Evolutionary conservation across 306 rosid species (phyloP).

Genomic region (Corylus avellana): DNA sequence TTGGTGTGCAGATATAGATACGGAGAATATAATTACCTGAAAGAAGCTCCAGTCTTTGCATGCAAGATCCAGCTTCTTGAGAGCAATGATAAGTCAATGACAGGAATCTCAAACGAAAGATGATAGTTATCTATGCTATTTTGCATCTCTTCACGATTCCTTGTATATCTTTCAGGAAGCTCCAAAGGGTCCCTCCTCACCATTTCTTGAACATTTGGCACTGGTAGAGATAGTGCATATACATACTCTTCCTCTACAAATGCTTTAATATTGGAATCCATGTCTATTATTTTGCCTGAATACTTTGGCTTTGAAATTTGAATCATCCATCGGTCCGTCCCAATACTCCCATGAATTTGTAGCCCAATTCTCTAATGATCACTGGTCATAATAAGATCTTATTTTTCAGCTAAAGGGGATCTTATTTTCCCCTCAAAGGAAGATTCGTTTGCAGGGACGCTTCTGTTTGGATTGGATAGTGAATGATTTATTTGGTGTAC

Average conservation of each 20-base stretch:
- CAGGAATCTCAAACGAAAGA: constrained; percentile 38
- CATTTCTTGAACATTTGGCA: constrained; percentile 51
- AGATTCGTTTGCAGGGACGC: not conserved
- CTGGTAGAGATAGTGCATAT: constrained; percentile 32
- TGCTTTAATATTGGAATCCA: constrained; percentile 18
- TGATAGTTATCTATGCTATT: constrained; percentile 11
- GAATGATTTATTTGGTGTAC: not conserved
- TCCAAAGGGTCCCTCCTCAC: constrained; percentile 29
- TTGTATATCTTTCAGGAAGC: constrained; percentile 35
- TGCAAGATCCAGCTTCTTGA: constrained; percentile 40
- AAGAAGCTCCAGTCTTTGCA: constrained; percentile 53
- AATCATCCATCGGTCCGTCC: not conserved
- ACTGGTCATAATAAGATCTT: too few species aligned
- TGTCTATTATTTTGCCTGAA: constrained; percentile 3
- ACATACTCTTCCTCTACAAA: constrained; percentile 5
- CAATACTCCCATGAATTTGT: not conserved
- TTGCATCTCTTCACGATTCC: constrained; percentile 30
- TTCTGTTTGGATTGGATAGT: not conserved
- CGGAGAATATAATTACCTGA: not conserved
- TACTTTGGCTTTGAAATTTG: not conserved
- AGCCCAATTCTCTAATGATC: not conserved
- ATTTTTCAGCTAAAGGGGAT: not conserved
- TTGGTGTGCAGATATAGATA: too few species aligned
- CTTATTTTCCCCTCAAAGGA: not conserved
- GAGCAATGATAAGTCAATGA: constrained; percentile 38